Evolutionary conservation across 495 filamentous ascomycete species (phyloP).

Genomic region (Hypomontagnella submonticulosa): DNA sequence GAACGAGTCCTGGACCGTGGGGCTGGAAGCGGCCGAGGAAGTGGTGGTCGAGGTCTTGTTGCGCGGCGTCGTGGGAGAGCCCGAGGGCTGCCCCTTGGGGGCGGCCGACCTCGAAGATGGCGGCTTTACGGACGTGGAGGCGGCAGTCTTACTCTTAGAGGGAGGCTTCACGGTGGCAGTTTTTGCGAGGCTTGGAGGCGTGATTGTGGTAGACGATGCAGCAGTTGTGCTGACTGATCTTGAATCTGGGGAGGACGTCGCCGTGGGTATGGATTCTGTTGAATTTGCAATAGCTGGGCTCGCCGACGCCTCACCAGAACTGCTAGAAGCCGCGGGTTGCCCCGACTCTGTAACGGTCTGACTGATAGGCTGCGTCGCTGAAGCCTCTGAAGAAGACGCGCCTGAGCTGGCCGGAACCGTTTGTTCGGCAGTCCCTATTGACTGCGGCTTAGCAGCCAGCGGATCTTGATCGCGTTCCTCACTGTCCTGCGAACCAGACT

Average conservation of each 20-base stretch:
- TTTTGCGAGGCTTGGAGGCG: conserved; percentile 40
- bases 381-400: conserved; percentile 28
- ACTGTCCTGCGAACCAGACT: neutral
- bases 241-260: conserved; percentile 26
- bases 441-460: conserved; percentile 13
- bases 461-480: conserved; percentile 10
- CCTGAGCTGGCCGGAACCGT: conserved; percentile 21
- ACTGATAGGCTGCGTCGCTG: conserved; percentile 25
- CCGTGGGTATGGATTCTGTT: conserved; percentile 10
- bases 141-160: conserved; percentile 33
- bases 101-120: conserved; percentile 33
- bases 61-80: conserved; percentile 45
- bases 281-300: conserved; percentile 22
- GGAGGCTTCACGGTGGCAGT: conserved; percentile 33
- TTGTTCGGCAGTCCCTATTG: conserved; percentile 20
- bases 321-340: conserved; percentile 20
- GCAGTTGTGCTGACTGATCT: conserved; percentile 35
- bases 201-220: conserved; percentile 27
- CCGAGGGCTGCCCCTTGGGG: conserved; percentile 30
- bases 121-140: conserved; percentile 43
- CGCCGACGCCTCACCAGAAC: conserved; percentile 24
- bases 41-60: conserved; percentile 61
- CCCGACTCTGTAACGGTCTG: conserved; percentile 39
- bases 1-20: conserved; percentile 94
- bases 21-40: conserved; percentile 69